Conservation (phyloP, 768 basidiomycete genomes). For the Russula vinacea region DNA sequence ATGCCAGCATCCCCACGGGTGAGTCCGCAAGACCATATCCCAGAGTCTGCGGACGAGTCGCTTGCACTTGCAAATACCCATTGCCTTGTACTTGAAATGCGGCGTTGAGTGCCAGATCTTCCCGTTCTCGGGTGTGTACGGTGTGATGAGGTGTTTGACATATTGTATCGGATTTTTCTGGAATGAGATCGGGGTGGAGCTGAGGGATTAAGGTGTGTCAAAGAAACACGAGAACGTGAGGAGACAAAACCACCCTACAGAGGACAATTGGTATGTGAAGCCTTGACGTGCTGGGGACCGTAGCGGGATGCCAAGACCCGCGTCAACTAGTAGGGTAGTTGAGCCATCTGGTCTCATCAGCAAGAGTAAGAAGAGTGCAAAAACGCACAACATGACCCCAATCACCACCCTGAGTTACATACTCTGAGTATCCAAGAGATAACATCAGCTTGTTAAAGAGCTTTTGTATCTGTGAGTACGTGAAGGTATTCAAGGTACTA, state of each 20-base stretch:
- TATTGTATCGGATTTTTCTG: constrained; percentile 34
- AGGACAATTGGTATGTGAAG: constrained; percentile 38
- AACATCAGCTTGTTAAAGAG: constrained; percentile 32
- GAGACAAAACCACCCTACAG: constrained; percentile 28
- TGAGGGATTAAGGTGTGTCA: not conserved
- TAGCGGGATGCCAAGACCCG: constrained; percentile 32
- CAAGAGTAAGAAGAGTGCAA: not conserved
- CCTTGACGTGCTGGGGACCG: constrained; percentile 36
- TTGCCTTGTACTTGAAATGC: constrained; percentile 33
- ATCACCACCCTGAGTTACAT: constrained; percentile 50
- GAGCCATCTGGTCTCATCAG: not conserved
- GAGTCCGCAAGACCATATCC: constrained; percentile 57
- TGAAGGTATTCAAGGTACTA: not conserved
- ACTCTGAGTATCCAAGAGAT: constrained; percentile 33
- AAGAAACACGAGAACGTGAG: not conserved
- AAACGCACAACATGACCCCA: constrained; percentile 42
- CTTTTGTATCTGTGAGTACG: constrained; percentile 10
- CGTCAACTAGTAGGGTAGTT: constrained; percentile 32
- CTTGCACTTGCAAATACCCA: constrained; percentile 38
- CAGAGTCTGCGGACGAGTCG: constrained; percentile 37
- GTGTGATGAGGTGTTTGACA: constrained; percentile 34
- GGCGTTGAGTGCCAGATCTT: constrained; percentile 28
- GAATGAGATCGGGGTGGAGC: not conserved
- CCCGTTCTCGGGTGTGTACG: constrained; percentile 36
- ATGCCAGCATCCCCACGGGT: constrained; percentile 46